A percentile compares a stretch with the other conserved stretches of the same genome.
Conservation (phyloP, 2,329 filamentous ascomycete species). For the Pestalotiopsis sp. region DNA sequence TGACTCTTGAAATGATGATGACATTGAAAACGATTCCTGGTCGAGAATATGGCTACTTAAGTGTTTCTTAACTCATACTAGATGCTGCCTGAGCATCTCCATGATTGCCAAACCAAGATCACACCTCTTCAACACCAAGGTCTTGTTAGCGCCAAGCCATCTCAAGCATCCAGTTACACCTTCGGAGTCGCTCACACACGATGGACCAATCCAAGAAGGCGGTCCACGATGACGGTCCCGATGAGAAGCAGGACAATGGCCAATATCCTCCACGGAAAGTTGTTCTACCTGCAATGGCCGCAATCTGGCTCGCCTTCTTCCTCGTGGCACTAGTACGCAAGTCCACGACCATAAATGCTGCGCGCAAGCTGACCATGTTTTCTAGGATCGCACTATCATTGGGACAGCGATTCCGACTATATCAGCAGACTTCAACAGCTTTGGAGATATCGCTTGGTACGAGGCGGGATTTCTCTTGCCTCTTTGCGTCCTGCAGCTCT, state of each 20-base stretch:
- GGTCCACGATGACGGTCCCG: neutral
- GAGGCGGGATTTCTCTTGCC: constrained; percentile 24
- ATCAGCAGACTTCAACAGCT: constrained; percentile 23
- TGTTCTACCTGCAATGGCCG: constrained; percentile 4
- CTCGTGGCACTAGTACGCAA: constrained; percentile 9
- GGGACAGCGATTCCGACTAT: constrained; percentile 13
- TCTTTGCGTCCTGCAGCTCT: constrained; percentile 23
- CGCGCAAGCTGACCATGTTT: neutral
- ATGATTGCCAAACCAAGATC: too few species aligned
- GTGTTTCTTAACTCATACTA: neutral
- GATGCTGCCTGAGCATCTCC: too few species aligned
- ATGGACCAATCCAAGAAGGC: neutral
- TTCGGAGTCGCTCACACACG: neutral
- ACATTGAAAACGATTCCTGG: neutral
- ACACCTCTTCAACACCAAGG: too few species aligned
- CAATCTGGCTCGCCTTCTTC: constrained; percentile 10
- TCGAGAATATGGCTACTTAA: neutral
- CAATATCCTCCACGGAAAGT: constrained; percentile 6
- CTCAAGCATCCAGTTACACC: too few species aligned
- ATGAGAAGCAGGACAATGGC: neutral
- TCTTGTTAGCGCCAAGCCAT: too few species aligned
- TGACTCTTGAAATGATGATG: neutral
- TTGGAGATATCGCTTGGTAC: constrained; percentile 27
- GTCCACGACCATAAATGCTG: neutral
- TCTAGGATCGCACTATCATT: constrained; percentile 16